phyloP scores from a whole-genome alignment of 441 rosid genomes.

The Erodium moschatum region DNA sequence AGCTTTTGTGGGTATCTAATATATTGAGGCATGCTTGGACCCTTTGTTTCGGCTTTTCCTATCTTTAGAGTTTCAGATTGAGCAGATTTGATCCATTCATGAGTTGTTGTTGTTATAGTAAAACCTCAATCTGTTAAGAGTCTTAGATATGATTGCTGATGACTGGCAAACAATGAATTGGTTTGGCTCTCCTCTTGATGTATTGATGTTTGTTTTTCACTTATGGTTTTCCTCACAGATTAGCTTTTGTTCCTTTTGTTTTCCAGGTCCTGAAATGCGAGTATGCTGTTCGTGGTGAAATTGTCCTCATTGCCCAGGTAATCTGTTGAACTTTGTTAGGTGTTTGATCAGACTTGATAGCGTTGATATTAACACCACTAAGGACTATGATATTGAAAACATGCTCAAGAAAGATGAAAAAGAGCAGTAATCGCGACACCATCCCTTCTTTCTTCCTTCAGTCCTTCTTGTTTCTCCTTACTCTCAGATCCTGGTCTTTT shows the following conservation, averaged over 20 bases:
- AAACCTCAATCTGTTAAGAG: background rate
- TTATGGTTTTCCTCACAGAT: background rate
- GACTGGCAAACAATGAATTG: background rate
- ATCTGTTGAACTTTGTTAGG: background rate
- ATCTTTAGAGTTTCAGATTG: background rate
- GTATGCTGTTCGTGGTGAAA: constrained; percentile 8
- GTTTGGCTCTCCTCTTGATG: background rate
- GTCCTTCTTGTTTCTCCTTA: too few species aligned
- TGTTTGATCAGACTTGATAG: background rate
- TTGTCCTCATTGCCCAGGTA: constrained; percentile 1
- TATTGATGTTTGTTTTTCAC: background rate
- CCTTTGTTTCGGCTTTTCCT: background rate
- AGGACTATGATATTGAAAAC: background rate
- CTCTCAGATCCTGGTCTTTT: too few species aligned
- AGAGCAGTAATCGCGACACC: too few species aligned
- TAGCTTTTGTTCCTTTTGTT: background rate
- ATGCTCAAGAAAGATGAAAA: background rate
- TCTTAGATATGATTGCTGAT: background rate
- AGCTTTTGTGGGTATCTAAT: background rate
- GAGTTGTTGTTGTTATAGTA: too few species aligned
- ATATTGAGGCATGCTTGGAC: background rate
- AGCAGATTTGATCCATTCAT: background rate
- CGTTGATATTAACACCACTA: background rate
- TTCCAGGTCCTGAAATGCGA: constrained; percentile 6
- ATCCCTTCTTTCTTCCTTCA: too few species aligned